Evolutionary conservation across 768 basidiomycete genomes (phyloP), one percentile per base, ranked within the genome.

Genomic region (Hirschioporus abietinus): DNA sequence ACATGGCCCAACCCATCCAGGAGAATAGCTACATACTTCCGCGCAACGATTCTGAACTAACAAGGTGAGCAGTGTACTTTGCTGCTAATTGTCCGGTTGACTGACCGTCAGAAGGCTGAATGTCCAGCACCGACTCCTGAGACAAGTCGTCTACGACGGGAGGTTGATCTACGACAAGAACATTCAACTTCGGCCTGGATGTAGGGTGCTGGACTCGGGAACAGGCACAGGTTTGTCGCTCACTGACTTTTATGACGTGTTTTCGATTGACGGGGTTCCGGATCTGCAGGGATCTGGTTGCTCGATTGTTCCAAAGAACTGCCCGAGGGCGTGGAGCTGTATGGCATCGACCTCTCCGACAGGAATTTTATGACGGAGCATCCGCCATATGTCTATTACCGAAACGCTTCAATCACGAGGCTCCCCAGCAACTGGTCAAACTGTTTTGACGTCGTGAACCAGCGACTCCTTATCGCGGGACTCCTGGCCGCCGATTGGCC

Each of bases 401-500:
- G 52, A 26, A 61, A 67, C 35, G 67, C 71, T 25, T 73, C 75
- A 35, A 68, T 72, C n/a, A 73, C 72, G 7, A 26, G 65, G 23
- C 72, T 78, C 17, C 77, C 78, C 0, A 35, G 60, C 0, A 71
- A 71, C 27, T 77, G 78, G 78, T 61, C 71, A 2, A 71, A 69
- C 23, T 72, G 70, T 20, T 79, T 79, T 66, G 20, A 65, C 1
- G 70, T 79, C 58, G 70, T 78, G 18, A 70, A 77, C 30, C 78
- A 79, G 35, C 73, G 78, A 0, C 71, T 79, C 23, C 69, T 78
- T 0, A 69, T 77, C 8, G 69, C 65, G 5, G 78, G 71, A 0
- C 74, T 79, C 27, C 70, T 71, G 0, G 66, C 62, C 6, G 69
- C 69, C 1, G 73, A 78, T 12, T 79, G 78, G 78, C 63, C 26